Evolutionary conservation across 2,329 filamentous ascomycete species (phyloP), one percentile per base, ranked within the genome.

Genomic region (Phaeophleospora eucalypticola): DNA sequence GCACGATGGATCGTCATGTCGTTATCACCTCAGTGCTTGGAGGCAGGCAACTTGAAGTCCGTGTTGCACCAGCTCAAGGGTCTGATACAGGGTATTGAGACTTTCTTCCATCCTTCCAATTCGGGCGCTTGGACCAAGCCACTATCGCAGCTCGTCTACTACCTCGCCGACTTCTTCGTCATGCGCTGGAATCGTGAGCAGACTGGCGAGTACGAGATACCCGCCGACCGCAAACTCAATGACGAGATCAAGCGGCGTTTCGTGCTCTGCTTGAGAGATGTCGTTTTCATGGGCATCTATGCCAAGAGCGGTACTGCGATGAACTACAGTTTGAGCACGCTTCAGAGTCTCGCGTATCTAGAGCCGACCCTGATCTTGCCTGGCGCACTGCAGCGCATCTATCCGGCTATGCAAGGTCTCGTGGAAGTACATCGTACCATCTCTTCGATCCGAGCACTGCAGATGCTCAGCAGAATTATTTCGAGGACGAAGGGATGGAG

Each of bases 41-140:
- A 87, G 35, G 76, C 81, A n/a, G 77, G 84, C 21, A 84, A 84
- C 45, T 45, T 51, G 15, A 63, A 63, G 34, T 97, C 90, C 1
- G 81, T 95, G 36, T 70, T 98, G 59, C 81, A 85, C 27, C 88
- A 87, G 55, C 78, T 98, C 4, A 91, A 98, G 66, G 91, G 88
- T 0, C 75, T 98, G 43, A 86, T 98, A 57, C 87, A 97, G 66
- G 93, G 90, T 2, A 86, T 97, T 38, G 93, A 98, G 67, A 98
- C 93, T 0, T 98, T 98, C 68, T 98, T 96, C 75, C 93, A 98
- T 61, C 93, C 93, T 2, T 98, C 93, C 2, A 98, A 98, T 66
- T 87, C 91, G 43, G 93, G 93, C 12, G 75, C 75, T 12, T 98
- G 93, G 93, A 95, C 91, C 1, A 89, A 83, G 60, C 86, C 91